phyloP scores from a whole-genome alignment of 2,329 filamentous ascomycete genomes.

The Alternaria arborescens region DNA sequence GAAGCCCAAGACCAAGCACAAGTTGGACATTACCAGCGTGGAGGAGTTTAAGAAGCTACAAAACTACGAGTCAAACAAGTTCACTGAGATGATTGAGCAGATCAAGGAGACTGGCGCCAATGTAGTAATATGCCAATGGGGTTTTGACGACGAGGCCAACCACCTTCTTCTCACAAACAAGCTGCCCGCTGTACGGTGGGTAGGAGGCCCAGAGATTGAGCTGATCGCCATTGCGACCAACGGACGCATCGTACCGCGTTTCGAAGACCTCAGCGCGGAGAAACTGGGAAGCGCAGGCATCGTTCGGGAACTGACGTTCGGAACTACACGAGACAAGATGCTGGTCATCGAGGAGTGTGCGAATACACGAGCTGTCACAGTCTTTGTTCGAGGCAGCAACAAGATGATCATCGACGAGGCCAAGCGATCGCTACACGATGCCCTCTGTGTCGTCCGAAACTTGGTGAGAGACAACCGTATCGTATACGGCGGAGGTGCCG shows the following conservation, averaged over 20 bases:
- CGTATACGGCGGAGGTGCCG: slow-evolving; percentile 95
- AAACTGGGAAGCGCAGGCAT: slow-evolving; percentile 92
- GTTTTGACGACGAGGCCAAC: slow-evolving; percentile 98
- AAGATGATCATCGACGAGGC: slow-evolving; percentile 99
- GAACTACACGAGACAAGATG: slow-evolving; percentile 99
- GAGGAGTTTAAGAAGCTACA: slow-evolving; percentile 99
- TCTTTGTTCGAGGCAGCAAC: slow-evolving; percentile 97
- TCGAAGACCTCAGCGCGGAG: slow-evolving; percentile 89
- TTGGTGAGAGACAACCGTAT: slow-evolving; percentile 95
- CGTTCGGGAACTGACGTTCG: slow-evolving; percentile 94
- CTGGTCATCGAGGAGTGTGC: slow-evolving; percentile 99
- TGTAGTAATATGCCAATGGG: slow-evolving; percentile 98
- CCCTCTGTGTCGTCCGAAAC: slow-evolving; percentile 96
- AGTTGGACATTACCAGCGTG: slow-evolving; percentile 94
- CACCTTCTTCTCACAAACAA: slow-evolving; percentile 96
- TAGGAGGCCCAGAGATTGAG: slow-evolving; percentile 97
- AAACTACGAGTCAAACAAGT: slow-evolving; percentile 94
- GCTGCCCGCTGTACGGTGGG: slow-evolving; percentile 95
- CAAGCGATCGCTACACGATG: slow-evolving; percentile 95
- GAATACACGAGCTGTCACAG: slow-evolving; percentile 94
- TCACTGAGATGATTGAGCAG: slow-evolving; percentile 97
- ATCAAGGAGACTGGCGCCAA: slow-evolving; percentile 98
- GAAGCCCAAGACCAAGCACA: slow-evolving; percentile 99
- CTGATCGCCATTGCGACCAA: slow-evolving; percentile 98
- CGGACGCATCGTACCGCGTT: slow-evolving; percentile 94